Percentiles rank a stretch among this genome's conserved stretches.
phyloP scores from a whole-genome alignment of 352 stramenopile genomes.

The Phytophthora quininea region DNA sequence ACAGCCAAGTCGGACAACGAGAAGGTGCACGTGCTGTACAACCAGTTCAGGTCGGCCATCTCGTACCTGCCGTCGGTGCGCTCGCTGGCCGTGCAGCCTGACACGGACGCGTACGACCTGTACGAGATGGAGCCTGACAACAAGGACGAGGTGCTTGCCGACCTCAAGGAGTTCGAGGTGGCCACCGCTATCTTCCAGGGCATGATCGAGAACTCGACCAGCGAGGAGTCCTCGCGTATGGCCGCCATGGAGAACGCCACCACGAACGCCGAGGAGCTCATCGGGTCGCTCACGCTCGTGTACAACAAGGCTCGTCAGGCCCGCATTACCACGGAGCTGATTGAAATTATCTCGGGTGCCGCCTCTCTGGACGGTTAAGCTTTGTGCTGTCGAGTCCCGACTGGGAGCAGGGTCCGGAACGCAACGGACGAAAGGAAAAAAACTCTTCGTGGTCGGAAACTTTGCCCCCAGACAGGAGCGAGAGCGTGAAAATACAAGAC shows the following conservation, averaged over 20 bases:
- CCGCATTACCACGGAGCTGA: conserved; percentile 97
- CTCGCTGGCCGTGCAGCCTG: conserved; percentile 59
- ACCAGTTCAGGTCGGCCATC: conserved; percentile 97
- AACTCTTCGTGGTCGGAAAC: conserved; percentile 12
- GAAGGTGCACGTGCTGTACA: conserved; percentile 97
- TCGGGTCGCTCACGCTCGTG: conserved; percentile 91
- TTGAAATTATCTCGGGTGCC: conserved; percentile 98
- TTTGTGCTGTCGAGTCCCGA: conserved; percentile 16
- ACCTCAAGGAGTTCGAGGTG: conserved; percentile 97
- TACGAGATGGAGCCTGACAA: conserved; percentile 99
- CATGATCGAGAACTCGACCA: conserved; percentile 97
- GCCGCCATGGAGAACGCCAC: conserved; percentile 99
- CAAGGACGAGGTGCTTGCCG: conserved; percentile 95
- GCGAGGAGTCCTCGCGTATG: conserved; percentile 98
- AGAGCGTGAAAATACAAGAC: conserved; percentile 35
- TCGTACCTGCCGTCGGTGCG: conserved; percentile 94
- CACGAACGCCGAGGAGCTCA: conserved; percentile 98
- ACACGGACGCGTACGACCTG: conserved; percentile 78
- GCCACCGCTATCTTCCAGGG: conserved; percentile 93
- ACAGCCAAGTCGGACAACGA: conserved; percentile 87
- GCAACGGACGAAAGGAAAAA: conserved; percentile 26
- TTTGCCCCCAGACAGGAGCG: conserved; percentile 27
- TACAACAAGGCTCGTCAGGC: conserved; percentile 95
- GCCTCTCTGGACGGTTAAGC: conserved; percentile 93
- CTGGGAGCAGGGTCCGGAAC: conserved; percentile 22